These are phyloP conservation scores for Penicillium bialowiezense DNA, from an alignment of 495 filamentous ascomycete genomes.

Conservation along the genomic window DNA sequence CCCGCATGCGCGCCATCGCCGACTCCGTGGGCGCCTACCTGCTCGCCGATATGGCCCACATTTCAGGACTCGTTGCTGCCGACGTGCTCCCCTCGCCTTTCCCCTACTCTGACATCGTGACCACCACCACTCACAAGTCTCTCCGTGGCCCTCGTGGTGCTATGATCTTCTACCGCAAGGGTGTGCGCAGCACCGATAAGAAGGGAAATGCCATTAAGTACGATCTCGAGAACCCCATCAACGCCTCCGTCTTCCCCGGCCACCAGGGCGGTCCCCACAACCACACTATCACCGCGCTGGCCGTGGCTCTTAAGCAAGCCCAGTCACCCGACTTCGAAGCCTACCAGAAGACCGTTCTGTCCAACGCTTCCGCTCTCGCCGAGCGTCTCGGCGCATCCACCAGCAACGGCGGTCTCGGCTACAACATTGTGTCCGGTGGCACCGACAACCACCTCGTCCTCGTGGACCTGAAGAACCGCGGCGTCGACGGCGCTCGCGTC, in stretches of 20 bases:
- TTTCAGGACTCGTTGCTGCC: conserved; percentile 89
- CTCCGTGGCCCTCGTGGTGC: conserved; percentile 91
- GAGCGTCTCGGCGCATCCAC: conserved; percentile 67
- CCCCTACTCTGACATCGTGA: conserved; percentile 84
- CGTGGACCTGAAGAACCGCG: conserved; percentile 88
- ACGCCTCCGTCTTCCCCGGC: conserved; percentile 96
- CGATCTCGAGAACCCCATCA: conserved; percentile 91
- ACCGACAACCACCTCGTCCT: conserved; percentile 97
- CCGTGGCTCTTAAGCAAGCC: conserved; percentile 91
- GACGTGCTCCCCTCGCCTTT: conserved; percentile 91
- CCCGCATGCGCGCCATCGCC: conserved; percentile 79
- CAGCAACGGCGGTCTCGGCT: conserved; percentile 75
- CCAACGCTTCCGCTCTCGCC: conserved; percentile 84
- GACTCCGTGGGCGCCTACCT: conserved; percentile 92
- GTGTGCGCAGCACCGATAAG: conserved; percentile 83
- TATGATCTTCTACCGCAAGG: conserved; percentile 97
- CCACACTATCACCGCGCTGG: conserved; percentile 94
- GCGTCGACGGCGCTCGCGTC: conserved; percentile 87
- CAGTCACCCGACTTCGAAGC: conserved; percentile 81
- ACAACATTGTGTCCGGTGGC: conserved; percentile 86
- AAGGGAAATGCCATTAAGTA: conserved; percentile 81
- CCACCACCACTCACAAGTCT: conserved; percentile 98
- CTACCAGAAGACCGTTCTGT: conserved; percentile 85
- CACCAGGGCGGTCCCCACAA: conserved; percentile 99
- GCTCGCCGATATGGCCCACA: conserved; percentile 95